These are phyloP conservation scores for Penicillium canescens DNA, from an alignment of 495 filamentous ascomycete species.

Conservation along the genomic window DNA sequence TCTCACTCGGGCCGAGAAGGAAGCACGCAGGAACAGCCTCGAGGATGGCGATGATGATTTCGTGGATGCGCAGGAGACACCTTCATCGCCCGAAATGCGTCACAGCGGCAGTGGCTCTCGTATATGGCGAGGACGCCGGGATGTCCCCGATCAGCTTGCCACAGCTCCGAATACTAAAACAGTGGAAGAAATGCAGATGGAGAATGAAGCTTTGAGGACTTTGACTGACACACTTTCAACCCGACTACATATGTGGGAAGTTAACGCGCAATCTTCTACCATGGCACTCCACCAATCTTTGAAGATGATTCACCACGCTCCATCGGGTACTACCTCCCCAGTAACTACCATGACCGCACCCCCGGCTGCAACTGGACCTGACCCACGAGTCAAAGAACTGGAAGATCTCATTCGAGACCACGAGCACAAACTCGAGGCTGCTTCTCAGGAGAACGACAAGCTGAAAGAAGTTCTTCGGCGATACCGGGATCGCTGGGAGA, in stretches of 20 bases:
- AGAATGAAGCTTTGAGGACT: slow-evolving; percentile 74
- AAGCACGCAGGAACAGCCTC: slow-evolving; percentile 47
- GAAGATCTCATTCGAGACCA: slow-evolving; percentile 45
- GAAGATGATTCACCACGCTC: slow-evolving; percentile 57
- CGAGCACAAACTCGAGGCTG: slow-evolving; percentile 55
- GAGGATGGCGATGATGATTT: slow-evolving; percentile 77
- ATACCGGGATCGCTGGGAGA: slow-evolving; percentile 81
- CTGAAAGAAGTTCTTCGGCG: slow-evolving; percentile 61
- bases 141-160: slow-evolving; percentile 27
- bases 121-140: slow-evolving; percentile 17
- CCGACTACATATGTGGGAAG: slow-evolving; percentile 81
- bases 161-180: slow-evolving; percentile 50
- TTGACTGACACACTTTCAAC: slow-evolving; percentile 76
- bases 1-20: slow-evolving; percentile 68
- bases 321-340: slow-evolving; percentile 29
- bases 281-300: slow-evolving; percentile 81
- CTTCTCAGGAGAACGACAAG: slow-evolving; percentile 69
- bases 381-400: slow-evolving; percentile 47
- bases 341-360: slow-evolving; percentile 21
- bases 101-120: slow-evolving; percentile 30
- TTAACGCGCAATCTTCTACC: slow-evolving; percentile 75
- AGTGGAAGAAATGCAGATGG: slow-evolving; percentile 78
- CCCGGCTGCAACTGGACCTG: slow-evolving; percentile 29
- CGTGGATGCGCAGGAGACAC: slow-evolving; percentile 80
- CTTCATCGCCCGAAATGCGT: slow-evolving; percentile 48